Evolutionary conservation across 2,329 filamentous ascomycete species (phyloP), one percentile per base, ranked within the genome.

Genomic region (Juglanconis oblonga): DNA sequence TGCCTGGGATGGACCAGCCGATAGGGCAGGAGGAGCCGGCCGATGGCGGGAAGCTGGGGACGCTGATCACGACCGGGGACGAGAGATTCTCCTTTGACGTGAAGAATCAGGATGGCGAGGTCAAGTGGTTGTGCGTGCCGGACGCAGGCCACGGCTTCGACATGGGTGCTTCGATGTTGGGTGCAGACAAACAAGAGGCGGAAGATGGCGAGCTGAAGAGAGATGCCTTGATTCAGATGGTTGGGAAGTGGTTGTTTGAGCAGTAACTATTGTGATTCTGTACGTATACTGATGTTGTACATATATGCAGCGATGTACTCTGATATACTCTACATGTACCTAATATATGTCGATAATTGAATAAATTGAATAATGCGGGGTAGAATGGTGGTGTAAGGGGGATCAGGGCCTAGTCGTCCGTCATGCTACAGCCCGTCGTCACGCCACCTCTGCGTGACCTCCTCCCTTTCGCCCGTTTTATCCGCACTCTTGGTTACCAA

Each of bases 81-180:
- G 70, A 73, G 59, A 62, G 65, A 52, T 73, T 69, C 50, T 58
- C 66, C 44, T 73, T 65, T 47, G 66, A 71, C 52, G 66, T 57
- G 32, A 60, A 57, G 36, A 61, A 64, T 4, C 65, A 64, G 10
- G 66, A 65, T 31, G 64, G 66, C 0, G 59, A 65, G 52, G 65
- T 68, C 51, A 63, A 54, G 59, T 74, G 72, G 72, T 35, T 73
- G 49, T 58, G 73, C 35, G 68, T 73, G 31, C 67, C 72, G 9
- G 70, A 73, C 57, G 63, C 62, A 1, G 50, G 69, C 5, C 71
- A 73, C 44, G 71, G 68, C 2, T 73, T 70, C 53, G 71, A 74
- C 51, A 66, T 68, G 63, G 50, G 66, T 2, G 58, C 32, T 1
- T 24, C 24, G 24, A 29, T 10, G 1, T 7, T 70, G 31, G 55